Evolutionary conservation across 2,329 filamentous ascomycete species (phyloP).

Genomic region (Escovopsis weberi): DNA sequence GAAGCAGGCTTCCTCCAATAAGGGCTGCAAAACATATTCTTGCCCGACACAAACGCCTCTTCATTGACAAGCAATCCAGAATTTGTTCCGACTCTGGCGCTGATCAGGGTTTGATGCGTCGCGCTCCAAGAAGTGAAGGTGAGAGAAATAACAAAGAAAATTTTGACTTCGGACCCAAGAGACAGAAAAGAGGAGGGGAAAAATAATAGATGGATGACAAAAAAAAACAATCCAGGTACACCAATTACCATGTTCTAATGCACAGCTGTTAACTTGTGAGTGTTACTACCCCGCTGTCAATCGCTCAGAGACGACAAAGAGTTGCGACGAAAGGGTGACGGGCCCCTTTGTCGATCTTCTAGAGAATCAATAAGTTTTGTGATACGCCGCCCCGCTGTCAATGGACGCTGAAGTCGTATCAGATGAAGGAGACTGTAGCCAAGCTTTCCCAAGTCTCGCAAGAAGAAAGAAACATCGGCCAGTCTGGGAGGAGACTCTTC

Average conservation of each 20-base stretch:
- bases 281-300: constrained; percentile 4
- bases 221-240: constrained; percentile 1
- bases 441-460: constrained; percentile 1
- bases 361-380: constrained; percentile 1
- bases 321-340: background rate
- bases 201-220: background rate
- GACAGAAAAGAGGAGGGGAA: too few relatives aligned
- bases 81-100: background rate
- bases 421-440: constrained; percentile 1
- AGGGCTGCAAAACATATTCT: background rate
- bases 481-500: background rate
- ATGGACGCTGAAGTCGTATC: constrained; percentile 1
- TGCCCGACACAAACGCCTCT: background rate
- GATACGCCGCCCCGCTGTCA: constrained; percentile 2
- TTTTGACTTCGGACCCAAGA: background rate
- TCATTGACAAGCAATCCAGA: background rate
- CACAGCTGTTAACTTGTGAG: constrained; percentile 3
- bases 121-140: background rate
- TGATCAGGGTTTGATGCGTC: background rate
- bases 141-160: background rate
- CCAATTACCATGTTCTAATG: constrained; percentile 4
- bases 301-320: constrained; percentile 4
- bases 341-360: background rate
- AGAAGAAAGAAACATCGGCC: background rate
- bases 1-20: background rate